Base-by-base conservation (phyloP, 495 filamentous ascomycete genomes). In the Oidiodendron maius region DNA sequence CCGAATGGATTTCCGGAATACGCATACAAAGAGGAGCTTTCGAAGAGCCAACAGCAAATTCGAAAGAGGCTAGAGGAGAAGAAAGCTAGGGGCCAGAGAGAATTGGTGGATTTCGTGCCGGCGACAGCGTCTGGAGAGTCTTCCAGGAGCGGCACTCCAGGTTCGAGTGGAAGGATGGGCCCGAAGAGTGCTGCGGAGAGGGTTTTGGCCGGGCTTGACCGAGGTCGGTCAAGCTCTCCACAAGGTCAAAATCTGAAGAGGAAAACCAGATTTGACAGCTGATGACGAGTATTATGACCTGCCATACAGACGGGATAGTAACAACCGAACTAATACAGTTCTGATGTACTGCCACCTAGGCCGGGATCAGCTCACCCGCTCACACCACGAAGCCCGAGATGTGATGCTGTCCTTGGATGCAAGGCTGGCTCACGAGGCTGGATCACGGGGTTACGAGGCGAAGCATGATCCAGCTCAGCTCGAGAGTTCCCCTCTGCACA, bases 91-190 rank as follows among this genome's bases (percentile, higher is more conserved):
- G 82, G 82, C 52, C 50, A 44, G 24, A 75, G 84, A 64, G 74
- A 77, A 11, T 68, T 71, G 5, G 70, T 96, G n/a, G 82, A 91
- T 11, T 97, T 97, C 68, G 86, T 95, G 17, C 53, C 80, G 26
- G 75, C 78, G 4, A 51, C 60, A 28, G 34, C 17, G 4, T 40
- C 61, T 4, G 41, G 40, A 46, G 42, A 53, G 37, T 54, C 53
- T 17, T 54, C 50, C 38, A 23, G 53, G 13, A 50, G 36, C 48
- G 53, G 48, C 34, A 63, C 51, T 9, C 56, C 50, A 26, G 60
- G 53, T 38, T n/a, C n/a, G 15, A 12, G 40, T 3, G 56, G 47
- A 21, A 65, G 57, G 32, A 56, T 46, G 12, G 52, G 51, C 16
- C 46, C 46, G n/a, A 62, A 63, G 40, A 73, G 64, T 44, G 64